These are phyloP conservation scores for Basipetospora sp. DNA, from an alignment of 2,329 filamentous ascomycete genomes.

Conservation along the genomic window DNA sequence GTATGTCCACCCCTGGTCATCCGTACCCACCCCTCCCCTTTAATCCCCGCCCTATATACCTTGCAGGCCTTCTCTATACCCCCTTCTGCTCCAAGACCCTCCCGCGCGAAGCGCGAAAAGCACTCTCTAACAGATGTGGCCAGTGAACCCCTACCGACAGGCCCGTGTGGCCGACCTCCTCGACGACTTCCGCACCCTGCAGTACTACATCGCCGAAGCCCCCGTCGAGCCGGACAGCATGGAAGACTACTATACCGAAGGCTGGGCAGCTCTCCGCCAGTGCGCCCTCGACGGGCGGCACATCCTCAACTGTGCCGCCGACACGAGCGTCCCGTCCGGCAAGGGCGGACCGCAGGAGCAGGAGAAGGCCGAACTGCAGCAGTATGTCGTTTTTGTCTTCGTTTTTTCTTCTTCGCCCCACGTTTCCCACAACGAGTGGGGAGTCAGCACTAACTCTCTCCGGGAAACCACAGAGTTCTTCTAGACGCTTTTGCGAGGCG, in stretches of 20 bases:
- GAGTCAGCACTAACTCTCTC: conserved; percentile 4
- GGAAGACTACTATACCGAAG: conserved; percentile 49
- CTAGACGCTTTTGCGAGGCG: conserved; percentile 47
- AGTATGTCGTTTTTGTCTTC: conserved; percentile 27
- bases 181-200: conserved; percentile 45
- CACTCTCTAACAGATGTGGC: no score
- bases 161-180: conserved; percentile 47
- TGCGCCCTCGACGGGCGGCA: conserved; percentile 48
- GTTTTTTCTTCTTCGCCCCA: conserved; percentile 8
- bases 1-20: conserved; percentile 1
- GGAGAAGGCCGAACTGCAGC: conserved; percentile 45
- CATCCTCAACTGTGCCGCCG: conserved; percentile 49
- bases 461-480: conserved; percentile 25
- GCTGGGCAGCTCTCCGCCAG: conserved; percentile 47
- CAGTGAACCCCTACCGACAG: conserved; percentile 47
- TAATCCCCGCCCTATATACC: background rate
- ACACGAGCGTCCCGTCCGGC: conserved; percentile 41
- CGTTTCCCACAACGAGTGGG: no score
- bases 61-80: no score
- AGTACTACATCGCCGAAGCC: conserved; percentile 45
- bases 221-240: conserved; percentile 38
- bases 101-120: no score
- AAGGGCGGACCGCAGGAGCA: conserved; percentile 44
- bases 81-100: no score
- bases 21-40: background rate